Evolutionary conservation across 495 filamentous ascomycete species (phyloP).

Genomic region (Amniculicola lignicola): DNA sequence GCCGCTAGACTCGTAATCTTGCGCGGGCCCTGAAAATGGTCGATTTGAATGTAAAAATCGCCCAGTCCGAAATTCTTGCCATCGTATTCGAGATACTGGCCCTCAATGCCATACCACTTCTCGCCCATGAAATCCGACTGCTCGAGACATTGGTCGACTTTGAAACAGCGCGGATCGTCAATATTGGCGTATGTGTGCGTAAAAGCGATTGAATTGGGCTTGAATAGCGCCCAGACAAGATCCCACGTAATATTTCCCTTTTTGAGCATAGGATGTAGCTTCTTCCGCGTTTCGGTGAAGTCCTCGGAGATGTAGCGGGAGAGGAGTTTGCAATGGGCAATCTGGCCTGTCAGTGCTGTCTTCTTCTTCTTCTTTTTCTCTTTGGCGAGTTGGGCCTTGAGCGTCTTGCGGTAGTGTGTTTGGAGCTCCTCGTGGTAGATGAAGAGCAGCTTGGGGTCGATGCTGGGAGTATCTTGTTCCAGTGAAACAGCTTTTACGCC

Average conservation of each 20-base stretch:
- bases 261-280: slow-evolving; percentile 77
- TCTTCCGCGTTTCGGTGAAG: slow-evolving; percentile 74
- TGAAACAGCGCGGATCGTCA: slow-evolving; percentile 87
- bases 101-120: slow-evolving; percentile 77
- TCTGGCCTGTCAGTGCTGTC: slow-evolving; percentile 54
- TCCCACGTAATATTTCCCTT: slow-evolving; percentile 88
- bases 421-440: slow-evolving; percentile 78
- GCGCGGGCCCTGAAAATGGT: slow-evolving; percentile 75
- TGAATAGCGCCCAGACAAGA: slow-evolving; percentile 80
- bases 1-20: slow-evolving; percentile 76
- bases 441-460: slow-evolving; percentile 85
- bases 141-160: slow-evolving; percentile 75
- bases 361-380: slow-evolving; percentile 63
- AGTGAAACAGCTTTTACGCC: slow-evolving; percentile 78
- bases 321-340: slow-evolving; percentile 70
- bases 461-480: slow-evolving; percentile 71
- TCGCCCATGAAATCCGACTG: slow-evolving; percentile 71
- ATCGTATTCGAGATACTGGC: slow-evolving; percentile 80
- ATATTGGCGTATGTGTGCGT: slow-evolving; percentile 73
- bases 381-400: slow-evolving; percentile 61
- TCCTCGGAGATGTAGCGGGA: slow-evolving; percentile 79
- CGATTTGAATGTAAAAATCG: slow-evolving; percentile 68
- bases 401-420: slow-evolving; percentile 57
- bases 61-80: slow-evolving; percentile 71
- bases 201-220: slow-evolving; percentile 82